These are phyloP conservation scores for Ceratobasidium sp. DNA, from an alignment of 1,284 basidiomycete species.

Conservation along the genomic window DNA sequence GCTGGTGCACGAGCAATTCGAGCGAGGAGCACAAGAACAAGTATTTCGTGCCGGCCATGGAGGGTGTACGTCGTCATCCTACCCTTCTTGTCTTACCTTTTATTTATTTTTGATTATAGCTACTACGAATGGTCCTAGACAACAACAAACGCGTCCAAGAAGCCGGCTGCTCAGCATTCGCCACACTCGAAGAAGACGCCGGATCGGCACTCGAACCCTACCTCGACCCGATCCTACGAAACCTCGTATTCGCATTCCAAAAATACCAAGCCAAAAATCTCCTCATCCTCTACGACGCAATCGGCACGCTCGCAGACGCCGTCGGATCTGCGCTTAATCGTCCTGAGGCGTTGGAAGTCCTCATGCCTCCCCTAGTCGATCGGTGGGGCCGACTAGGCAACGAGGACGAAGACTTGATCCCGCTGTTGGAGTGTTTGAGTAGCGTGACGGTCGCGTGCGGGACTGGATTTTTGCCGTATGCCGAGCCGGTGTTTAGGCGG, in stretches of 20 bases:
- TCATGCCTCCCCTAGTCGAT: slow-evolving; percentile 94
- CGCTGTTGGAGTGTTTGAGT: slow-evolving; percentile 95
- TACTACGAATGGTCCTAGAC: slow-evolving; percentile 97
- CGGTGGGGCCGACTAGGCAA: slow-evolving; percentile 92
- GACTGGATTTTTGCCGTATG: slow-evolving; percentile 89
- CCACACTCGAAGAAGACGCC: slow-evolving; percentile 98
- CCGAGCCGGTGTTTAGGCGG: slow-evolving; percentile 92
- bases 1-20: slow-evolving; percentile 89
- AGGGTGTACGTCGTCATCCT: slow-evolving; percentile 77
- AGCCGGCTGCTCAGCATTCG: slow-evolving; percentile 98
- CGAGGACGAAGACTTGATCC: slow-evolving; percentile 93
- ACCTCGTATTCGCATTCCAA: slow-evolving; percentile 94
- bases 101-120: slow-evolving; percentile 62
- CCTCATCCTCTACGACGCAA: slow-evolving; percentile 97
- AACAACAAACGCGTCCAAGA: slow-evolving; percentile 99
- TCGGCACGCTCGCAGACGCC: slow-evolving; percentile 97
- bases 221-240: slow-evolving; percentile 93
- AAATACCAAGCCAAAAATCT: slow-evolving; percentile 99
- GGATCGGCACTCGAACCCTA: slow-evolving; percentile 90
- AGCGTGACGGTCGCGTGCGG: slow-evolving; percentile 98
- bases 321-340: slow-evolving; percentile 91
- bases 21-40: slow-evolving; percentile 87
- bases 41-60: slow-evolving; percentile 97
- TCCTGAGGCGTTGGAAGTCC: slow-evolving; percentile 88
- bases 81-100: neutral